Evolutionary conservation across 208 protist species (phyloP).

Genomic region (Acanthamoeba culbertsoni): DNA sequence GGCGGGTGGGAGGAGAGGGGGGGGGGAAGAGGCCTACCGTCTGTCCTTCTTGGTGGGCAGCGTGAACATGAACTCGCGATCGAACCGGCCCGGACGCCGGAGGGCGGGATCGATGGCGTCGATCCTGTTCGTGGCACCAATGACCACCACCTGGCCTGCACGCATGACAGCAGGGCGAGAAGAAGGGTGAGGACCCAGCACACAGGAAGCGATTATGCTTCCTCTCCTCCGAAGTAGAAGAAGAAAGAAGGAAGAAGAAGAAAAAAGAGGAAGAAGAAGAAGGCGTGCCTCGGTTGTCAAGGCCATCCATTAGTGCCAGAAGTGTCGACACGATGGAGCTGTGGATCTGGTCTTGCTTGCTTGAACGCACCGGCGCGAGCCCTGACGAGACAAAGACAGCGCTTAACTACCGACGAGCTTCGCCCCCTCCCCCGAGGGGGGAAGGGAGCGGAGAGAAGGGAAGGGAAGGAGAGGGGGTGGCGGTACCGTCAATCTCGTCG

Average conservation of each 20-base stretch:
- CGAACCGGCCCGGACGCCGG: slow-evolving; percentile 85
- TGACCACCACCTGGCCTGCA: slow-evolving; percentile 82
- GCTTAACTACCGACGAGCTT: not conserved
- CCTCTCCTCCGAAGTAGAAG: not conserved
- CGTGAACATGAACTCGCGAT: slow-evolving; percentile 85
- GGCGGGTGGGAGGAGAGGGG: not conserved
- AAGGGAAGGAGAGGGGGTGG: not conserved
- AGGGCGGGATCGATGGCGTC: slow-evolving; percentile 87
- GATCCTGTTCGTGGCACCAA: slow-evolving; percentile 88
- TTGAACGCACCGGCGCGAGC: slow-evolving; percentile 83
- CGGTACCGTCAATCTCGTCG: slow-evolving; percentile 87
- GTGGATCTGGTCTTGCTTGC: slow-evolving; percentile 80
- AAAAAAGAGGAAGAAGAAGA: not conserved
- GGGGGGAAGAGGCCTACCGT: not conserved
- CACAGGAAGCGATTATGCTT: not conserved
- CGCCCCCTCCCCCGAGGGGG: too few relatives aligned
- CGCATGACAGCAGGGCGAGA: not conserved
- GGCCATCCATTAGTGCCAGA: slow-evolving; percentile 87
- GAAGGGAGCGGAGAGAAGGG: not conserved
- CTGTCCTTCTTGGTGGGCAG: slow-evolving; percentile 68
- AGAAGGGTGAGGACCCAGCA: not conserved
- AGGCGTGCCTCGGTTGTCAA: slow-evolving; percentile 77
- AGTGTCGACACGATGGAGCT: slow-evolving; percentile 84
- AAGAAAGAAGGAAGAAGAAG: not conserved
- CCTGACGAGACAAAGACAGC: slow-evolving; percentile 55